Evolutionary conservation across 2,329 filamentous ascomycete species (phyloP), one percentile per base, ranked within the genome.

Genomic region (Penicillium concentricum): DNA sequence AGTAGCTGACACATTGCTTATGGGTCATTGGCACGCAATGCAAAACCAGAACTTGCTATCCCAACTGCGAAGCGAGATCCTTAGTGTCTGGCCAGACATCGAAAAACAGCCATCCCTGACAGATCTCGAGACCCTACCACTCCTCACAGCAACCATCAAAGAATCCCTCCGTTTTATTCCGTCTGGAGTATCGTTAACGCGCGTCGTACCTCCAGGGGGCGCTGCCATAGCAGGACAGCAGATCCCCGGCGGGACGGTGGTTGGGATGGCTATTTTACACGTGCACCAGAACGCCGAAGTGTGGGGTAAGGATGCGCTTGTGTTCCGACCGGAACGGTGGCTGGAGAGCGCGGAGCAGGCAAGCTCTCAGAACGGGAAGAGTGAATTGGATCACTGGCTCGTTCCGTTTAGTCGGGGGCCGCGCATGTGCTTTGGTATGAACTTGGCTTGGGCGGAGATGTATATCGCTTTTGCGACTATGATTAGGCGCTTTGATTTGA

Each of bases 11-110:
- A 54, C 55, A 7, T 18, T 54, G 12, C 51, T 57, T 3, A 57
- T 57, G 51, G 55, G 55, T 32, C 55, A 57, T 30, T 57, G 55
- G 55, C 55, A 57, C 9, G 13, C 24, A 49, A 49, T 49, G 34
- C 46, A 49, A 1, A 49, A 49, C 13, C 46, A 16, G 13, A 16
- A 12, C 12, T 15, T 49, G 12, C 34, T 49, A 49, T 3, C 34
- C 1, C 22, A 49, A 18, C n/a, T 49, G 3, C 6, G 46, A 18
- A 12, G 4, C 20, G 46, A 49, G n/a, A 13, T 49, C 1, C 3
- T 28, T 2, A 39, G 20, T 1, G 13, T 49, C 12, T 49, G 46
- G 46, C 34, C 34, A 1, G 34, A 49, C 1, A 5, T 49, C 7
- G 5, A 26, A 6, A 28, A 39, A 8, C 24, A 39, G n/a, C 46